Base-by-base conservation (phyloP, 148 eudicot species). In the Gaultheria prostrata region DNA sequence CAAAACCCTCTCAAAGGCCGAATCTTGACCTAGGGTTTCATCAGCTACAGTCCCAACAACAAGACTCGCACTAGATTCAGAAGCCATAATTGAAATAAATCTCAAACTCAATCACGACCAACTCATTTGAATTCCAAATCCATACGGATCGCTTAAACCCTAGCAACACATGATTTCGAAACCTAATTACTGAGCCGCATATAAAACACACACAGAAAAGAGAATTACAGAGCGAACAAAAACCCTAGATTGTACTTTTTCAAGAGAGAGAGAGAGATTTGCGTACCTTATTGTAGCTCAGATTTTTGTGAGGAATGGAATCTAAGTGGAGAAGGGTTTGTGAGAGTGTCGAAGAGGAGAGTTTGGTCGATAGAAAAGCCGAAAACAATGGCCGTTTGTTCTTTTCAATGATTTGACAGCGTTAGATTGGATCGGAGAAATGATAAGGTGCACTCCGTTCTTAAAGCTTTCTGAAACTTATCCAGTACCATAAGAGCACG, bases 71-170 rank as follows among this genome's bases (percentile, higher is more conserved):
- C 51, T 17, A 45, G 86, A 76, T 30, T 48, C 80, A 33, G 83
- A 73, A 77, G 83, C 83, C 89, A 87, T 87, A 87, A 67, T 51
- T 70, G 30, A 77, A 76, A 70, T 57, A 77, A 12, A 82, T 69
- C 24, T 20, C 73, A 81, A 81, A 80, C 24, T 65, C 76, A 28
- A 70, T 59, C 74, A 33, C 35, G 46, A 84, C 30, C 63, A 48
- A 51, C 63, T 30, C 65, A 51, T n/a, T 15, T 20, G 57, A 35
- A 70, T 35, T 30, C 63, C 5, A 81, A 17, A 69, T 17, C 43
- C 65, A 35, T 2, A 33, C 51, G 18, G 63, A 72, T 72, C 63
- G 32, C 18, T 70, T 33, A 80, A 49, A 76, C 85, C 85, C 81
- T 74, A 75, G 26, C 26, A 83, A 69, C 65, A 61, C 72, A 75